phyloP scores from a whole-genome alignment of 768 basidiomycete genomes.

The Hericium rajendrae region DNA sequence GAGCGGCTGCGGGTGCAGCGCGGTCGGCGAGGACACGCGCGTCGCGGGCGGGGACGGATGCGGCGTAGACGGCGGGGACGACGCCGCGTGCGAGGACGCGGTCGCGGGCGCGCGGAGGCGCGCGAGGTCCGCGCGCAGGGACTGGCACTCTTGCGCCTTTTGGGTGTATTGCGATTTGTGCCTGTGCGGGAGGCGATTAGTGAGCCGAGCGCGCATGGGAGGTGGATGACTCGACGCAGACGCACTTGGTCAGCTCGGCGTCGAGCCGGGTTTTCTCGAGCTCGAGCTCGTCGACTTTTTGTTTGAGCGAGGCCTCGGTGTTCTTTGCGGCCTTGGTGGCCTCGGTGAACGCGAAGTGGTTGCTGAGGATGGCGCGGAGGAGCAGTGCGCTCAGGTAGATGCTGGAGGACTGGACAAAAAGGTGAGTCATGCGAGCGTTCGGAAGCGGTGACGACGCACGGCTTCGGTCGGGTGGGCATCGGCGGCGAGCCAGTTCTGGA shows the following conservation, averaged over 20 bases:
- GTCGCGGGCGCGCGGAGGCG: conserved; percentile 9
- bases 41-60: conserved; percentile 9
- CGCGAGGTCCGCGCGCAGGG: conserved; percentile 14
- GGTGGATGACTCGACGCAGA: conserved; percentile 12
- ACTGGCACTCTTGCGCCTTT: conserved; percentile 16
- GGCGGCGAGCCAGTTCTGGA: conserved; percentile 63
- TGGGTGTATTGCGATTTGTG: conserved; percentile 11
- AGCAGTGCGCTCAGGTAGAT: conserved; percentile 70
- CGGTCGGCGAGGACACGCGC: conserved; percentile 13
- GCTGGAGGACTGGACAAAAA: conserved; percentile 41
- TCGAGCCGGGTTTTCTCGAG: conserved; percentile 49
- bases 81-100: conserved; percentile 10
- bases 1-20: conserved; percentile 3
- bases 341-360: conserved; percentile 74
- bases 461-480: conserved; percentile 50
- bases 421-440: not conserved
- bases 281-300: conserved; percentile 60
- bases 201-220: not conserved
- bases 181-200: not conserved
- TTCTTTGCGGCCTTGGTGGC: conserved; percentile 57
- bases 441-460: conserved; percentile 34
- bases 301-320: conserved; percentile 51
- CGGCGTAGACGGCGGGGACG: conserved; percentile 1
- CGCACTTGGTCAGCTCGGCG: conserved; percentile 63
- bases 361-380: conserved; percentile 74